These are phyloP conservation scores for Eutrema salsugineum DNA, from an alignment of 441 rosid genomes.

Conservation along the genomic window DNA sequence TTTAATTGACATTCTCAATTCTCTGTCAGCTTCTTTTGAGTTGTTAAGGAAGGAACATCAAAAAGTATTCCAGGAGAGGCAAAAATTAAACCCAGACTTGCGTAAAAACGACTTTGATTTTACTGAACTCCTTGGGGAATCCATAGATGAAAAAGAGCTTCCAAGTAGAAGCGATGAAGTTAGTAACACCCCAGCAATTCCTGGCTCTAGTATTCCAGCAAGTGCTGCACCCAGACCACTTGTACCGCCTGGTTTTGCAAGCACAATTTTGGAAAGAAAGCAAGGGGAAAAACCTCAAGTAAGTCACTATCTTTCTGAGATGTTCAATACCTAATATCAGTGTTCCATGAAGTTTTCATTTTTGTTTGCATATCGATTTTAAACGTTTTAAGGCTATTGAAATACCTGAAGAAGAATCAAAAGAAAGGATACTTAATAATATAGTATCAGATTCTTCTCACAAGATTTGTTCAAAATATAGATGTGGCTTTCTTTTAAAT, in stretches of 20 bases:
- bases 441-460: too few relatives aligned
- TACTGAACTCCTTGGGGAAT: constrained; percentile 57
- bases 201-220: constrained; percentile 48
- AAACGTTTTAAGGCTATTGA: not conserved
- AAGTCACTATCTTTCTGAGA: constrained; percentile 48
- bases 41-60: constrained; percentile 96
- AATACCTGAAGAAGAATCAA: too few relatives aligned
- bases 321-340: constrained; percentile 16
- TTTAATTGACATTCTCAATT: constrained; percentile 25
- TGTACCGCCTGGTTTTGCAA: constrained; percentile 96
- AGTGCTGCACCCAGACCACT: constrained; percentile 87
- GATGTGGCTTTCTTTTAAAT: too few relatives aligned
- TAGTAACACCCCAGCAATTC: constrained; percentile 31
- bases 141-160: constrained; percentile 53
- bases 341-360: not conserved
- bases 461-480: too few relatives aligned
- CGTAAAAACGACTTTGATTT: constrained; percentile 63
- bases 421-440: too few relatives aligned
- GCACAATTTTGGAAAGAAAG: constrained; percentile 50
- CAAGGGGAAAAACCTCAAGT: constrained; percentile 45
- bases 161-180: constrained; percentile 42
- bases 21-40: constrained; percentile 81
- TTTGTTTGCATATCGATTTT: constrained; percentile 3
- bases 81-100: constrained; percentile 60
- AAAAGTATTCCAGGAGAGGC: constrained; percentile 79